Conservation (phyloP, 495 filamentous ascomycete genomes). For the Lentithecium fluviatile region DNA sequence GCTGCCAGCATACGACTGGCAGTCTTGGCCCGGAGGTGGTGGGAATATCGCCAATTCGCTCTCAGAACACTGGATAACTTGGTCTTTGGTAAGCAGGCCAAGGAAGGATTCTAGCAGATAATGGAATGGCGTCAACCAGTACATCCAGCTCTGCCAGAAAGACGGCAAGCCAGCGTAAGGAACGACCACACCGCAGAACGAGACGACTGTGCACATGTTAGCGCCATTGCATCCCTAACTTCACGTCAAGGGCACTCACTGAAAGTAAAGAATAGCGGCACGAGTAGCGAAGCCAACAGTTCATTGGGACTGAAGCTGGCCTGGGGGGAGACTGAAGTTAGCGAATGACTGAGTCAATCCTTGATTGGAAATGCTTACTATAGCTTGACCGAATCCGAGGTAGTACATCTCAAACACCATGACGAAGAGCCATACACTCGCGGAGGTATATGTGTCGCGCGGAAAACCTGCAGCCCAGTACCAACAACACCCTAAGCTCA, state of each 20-base stretch:
- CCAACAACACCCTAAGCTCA: conserved; percentile 50
- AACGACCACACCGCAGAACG: conserved; percentile 63
- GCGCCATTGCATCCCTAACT: neutral
- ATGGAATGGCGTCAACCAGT: conserved; percentile 54
- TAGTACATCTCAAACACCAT: conserved; percentile 74
- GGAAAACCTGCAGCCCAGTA: conserved; percentile 56
- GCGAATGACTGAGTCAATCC: too few relatives aligned
- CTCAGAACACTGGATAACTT: conserved; percentile 47
- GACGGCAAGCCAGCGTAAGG: conserved; percentile 50
- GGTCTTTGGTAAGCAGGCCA: conserved; percentile 49
- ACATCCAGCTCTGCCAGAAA: conserved; percentile 59
- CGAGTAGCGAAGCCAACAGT: conserved; percentile 62
- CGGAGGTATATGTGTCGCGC: conserved; percentile 53
- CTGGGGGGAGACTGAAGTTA: too few relatives aligned
- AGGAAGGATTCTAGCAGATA: conserved; percentile 58
- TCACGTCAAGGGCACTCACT: conserved; percentile 5
- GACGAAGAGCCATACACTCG: conserved; percentile 58
- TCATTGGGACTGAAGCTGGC: conserved; percentile 72
- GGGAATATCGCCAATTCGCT: conserved; percentile 55
- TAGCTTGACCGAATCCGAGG: conserved; percentile 70
- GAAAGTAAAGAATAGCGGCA: conserved; percentile 58
- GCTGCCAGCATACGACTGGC: conserved; percentile 49
- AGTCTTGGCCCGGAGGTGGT: conserved; percentile 52
- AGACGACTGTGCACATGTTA: conserved; percentile 43
- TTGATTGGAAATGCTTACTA: too few relatives aligned